Conservation (phyloP, 2,329 filamentous ascomycete genomes). For the Botrytis aclada region DNA sequence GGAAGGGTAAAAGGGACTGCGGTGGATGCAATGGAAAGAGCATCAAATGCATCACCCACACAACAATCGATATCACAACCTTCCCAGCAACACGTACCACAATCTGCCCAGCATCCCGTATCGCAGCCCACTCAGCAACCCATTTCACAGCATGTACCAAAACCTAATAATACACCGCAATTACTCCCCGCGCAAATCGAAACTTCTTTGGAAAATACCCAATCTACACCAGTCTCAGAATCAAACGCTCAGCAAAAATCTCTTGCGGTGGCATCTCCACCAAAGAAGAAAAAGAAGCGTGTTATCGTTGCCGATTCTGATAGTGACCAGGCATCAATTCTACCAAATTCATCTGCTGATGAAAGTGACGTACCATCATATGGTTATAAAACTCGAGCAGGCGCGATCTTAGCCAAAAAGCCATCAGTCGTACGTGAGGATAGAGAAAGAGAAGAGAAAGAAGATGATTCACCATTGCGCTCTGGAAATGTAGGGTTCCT, state of each 20-base stretch:
- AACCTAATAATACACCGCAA: slow-evolving; percentile 10
- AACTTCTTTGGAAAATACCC: background rate
- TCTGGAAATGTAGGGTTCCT: slow-evolving; percentile 17
- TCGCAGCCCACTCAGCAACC: slow-evolving; percentile 21
- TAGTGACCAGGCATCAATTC: slow-evolving; percentile 29
- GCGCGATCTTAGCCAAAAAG: slow-evolving; percentile 39
- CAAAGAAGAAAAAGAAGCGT: slow-evolving; percentile 31
- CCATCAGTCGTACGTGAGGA: slow-evolving; percentile 49
- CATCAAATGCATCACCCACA: slow-evolving; percentile 16
- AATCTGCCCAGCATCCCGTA: slow-evolving; percentile 22
- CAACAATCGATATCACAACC: slow-evolving; percentile 19
- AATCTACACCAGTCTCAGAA: background rate
- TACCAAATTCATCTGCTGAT: slow-evolving; percentile 34
- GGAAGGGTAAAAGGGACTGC: slow-evolving; percentile 50
- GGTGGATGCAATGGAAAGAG: slow-evolving; percentile 38
- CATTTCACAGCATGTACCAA: slow-evolving; percentile 1
- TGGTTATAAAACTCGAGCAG: slow-evolving; percentile 27
- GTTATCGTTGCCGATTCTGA: slow-evolving; percentile 30
- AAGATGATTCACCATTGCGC: slow-evolving; percentile 31
- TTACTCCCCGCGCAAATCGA: slow-evolving; percentile 15
- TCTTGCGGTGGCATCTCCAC: background rate
- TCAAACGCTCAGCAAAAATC: background rate
- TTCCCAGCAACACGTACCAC: slow-evolving; percentile 20
- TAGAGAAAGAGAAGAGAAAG: slow-evolving; percentile 42
- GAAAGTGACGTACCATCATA: slow-evolving; percentile 32